Conservation (phyloP, 192 early-diverging fungal genomes). For the Backusella tuberculispora region DNA sequence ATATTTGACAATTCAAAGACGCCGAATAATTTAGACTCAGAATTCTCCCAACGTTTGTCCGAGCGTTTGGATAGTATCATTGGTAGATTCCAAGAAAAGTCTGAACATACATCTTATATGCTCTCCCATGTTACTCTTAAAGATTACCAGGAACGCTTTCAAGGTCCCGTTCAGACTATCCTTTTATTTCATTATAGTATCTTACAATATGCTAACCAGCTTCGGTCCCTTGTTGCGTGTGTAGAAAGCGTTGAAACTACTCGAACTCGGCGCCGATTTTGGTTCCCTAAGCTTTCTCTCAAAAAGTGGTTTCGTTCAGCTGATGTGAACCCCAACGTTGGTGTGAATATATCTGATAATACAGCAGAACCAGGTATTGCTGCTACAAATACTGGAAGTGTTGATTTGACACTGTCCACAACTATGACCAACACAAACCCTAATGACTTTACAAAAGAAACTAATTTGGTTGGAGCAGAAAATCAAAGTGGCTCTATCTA, state of each 20-base stretch:
- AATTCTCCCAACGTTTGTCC: neutral
- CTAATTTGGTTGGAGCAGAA: neutral
- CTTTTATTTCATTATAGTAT: constrained; percentile 17
- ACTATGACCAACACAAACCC: neutral
- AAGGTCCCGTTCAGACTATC: neutral
- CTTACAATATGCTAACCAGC: neutral
- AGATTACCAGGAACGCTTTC: neutral
- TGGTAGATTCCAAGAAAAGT: neutral
- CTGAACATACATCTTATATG: neutral
- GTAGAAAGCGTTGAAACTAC: constrained; percentile 7
- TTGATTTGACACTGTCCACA: neutral
- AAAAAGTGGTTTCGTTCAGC: constrained; percentile 24
- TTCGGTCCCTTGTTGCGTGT: neutral
- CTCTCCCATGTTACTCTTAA: neutral
- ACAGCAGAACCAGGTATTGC: neutral
- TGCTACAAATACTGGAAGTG: neutral
- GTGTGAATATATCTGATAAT: neutral
- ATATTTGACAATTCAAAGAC: neutral
- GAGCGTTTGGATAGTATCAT: neutral
- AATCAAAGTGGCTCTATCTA: constrained; percentile 1
- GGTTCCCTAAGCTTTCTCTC: constrained; percentile 21
- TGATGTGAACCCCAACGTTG: constrained; percentile 1
- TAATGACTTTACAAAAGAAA: neutral
- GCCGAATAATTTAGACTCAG: neutral
- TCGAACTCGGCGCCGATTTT: neutral